Percentiles rank a stretch among this genome's conserved stretches.
Evolutionary conservation across 2,329 filamentous ascomycete genomes (phyloP).

Genomic region (Pezicula rhizophila): DNA sequence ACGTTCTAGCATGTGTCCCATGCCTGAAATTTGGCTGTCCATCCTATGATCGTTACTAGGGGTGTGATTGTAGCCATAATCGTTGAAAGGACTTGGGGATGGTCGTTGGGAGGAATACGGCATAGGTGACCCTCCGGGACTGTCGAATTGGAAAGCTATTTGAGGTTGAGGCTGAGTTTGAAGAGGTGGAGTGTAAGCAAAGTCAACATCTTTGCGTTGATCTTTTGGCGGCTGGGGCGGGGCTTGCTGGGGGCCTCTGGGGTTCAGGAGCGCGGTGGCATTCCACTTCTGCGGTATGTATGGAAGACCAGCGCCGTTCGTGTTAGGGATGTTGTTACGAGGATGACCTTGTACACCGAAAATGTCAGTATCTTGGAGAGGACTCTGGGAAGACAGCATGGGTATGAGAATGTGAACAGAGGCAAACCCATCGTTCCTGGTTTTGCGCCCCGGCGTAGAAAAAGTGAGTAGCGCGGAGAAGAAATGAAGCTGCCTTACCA

Average conservation of each 20-base stretch:
- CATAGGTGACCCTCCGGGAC: conserved; percentile 14
- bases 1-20: conserved; percentile 63
- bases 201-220: neutral
- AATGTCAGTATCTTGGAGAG: conserved; percentile 8
- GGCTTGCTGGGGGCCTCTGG: conserved; percentile 26
- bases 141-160: conserved; percentile 26
- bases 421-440: neutral
- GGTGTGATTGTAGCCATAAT: neutral
- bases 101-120: conserved; percentile 2
- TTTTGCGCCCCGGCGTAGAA: conserved; percentile 1
- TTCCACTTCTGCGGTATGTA: conserved; percentile 29
- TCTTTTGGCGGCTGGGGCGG: conserved; percentile 9
- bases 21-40: conserved; percentile 31
- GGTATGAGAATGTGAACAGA: too few species aligned
- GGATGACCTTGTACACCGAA: conserved; percentile 18
- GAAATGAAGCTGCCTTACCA: conserved; percentile 22
- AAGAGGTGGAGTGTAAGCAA: conserved; percentile 3
- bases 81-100: conserved; percentile 2
- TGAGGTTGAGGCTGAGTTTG: conserved; percentile 7
- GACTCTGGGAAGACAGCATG: too few species aligned
- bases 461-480: neutral
- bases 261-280: conserved; percentile 36
- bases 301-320: conserved; percentile 12
- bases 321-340: conserved; percentile 19
- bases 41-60: neutral